These are phyloP conservation scores for Volvox carteri DNA, from an alignment of 163 green algal genomes.

Conservation along the genomic window DNA sequence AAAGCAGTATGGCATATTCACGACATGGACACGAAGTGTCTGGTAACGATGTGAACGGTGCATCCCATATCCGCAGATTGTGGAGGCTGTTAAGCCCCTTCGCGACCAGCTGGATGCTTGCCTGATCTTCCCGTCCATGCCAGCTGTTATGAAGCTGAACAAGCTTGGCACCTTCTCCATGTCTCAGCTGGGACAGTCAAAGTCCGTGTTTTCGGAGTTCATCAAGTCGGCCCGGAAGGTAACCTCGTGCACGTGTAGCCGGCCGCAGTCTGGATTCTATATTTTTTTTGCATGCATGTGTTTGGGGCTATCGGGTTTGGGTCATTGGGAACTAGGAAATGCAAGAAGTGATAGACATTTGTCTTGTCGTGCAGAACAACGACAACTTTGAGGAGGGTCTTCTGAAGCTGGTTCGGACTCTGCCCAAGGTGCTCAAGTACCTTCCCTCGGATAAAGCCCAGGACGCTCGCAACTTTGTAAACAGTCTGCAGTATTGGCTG, in stretches of 20 bases:
- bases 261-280: too few species aligned
- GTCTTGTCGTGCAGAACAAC: conserved; percentile 84
- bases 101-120: conserved; percentile 93
- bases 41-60: too few species aligned
- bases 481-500: conserved; percentile 97
- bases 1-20: too few species aligned
- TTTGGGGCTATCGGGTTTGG: too few species aligned
- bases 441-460: conserved; percentile 97
- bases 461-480: conserved; percentile 97
- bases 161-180: conserved; percentile 99
- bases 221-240: conserved; percentile 84
- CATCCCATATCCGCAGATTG: conserved; percentile 89
- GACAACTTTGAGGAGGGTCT: conserved; percentile 99
- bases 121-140: conserved; percentile 99
- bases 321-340: too few species aligned
- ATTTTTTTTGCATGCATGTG: too few species aligned
- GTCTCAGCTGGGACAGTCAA: conserved; percentile 95
- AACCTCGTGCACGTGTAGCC: too few species aligned
- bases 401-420: conserved; percentile 98
- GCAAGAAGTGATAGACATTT: too few species aligned
- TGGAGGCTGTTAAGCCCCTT: conserved; percentile 86
- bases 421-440: conserved; percentile 99
- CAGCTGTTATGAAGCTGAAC: conserved; percentile 97
- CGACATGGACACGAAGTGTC: too few species aligned
- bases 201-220: conserved; percentile 97